phyloP scores from a whole-genome alignment of 176 grass and related monocot genomes.

The Tillandsia leiboldiana region DNA sequence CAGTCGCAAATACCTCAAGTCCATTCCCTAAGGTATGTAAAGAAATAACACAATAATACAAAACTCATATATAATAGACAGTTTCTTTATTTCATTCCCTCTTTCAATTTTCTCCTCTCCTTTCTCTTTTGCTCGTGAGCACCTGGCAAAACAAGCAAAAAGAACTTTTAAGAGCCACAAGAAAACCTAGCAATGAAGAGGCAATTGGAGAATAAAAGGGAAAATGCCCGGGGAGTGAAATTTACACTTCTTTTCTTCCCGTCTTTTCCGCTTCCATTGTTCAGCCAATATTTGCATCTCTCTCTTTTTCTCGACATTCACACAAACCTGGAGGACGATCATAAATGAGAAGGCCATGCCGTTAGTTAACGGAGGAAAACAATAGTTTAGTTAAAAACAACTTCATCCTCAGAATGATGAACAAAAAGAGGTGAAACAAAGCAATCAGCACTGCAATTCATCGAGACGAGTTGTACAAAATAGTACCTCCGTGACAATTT shows the following conservation, averaged over 20 bases:
- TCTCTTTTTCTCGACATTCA: conserved; percentile 70
- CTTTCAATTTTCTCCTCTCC: conserved; percentile 48
- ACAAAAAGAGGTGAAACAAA: too few species aligned
- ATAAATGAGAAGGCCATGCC: conserved; percentile 13
- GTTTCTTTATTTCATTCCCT: conserved; percentile 11
- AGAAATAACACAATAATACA: too few species aligned
- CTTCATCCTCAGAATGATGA: background rate
- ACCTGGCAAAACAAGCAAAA: conserved; percentile 24
- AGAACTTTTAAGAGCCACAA: background rate
- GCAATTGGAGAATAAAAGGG: background rate
- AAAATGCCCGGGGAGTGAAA: conserved; percentile 3
- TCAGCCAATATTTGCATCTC: conserved; percentile 47
- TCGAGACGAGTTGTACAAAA: too few species aligned
- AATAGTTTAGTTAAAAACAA: background rate
- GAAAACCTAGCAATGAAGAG: background rate
- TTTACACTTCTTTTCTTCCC: conserved; percentile 73
- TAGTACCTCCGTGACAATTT: too few species aligned
- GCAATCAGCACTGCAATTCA: too few species aligned
- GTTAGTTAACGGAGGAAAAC: conserved; percentile 9
- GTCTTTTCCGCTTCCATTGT: conserved; percentile 56
- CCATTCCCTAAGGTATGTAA: too few species aligned
- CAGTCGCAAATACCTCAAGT: too few species aligned
- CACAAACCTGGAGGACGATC: conserved; percentile 44
- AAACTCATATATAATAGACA: too few species aligned
- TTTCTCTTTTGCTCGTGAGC: conserved; percentile 60